These are phyloP conservation scores for Camellia oleifera DNA, from an alignment of 179 eudicot genomes.

Conservation along the genomic window DNA sequence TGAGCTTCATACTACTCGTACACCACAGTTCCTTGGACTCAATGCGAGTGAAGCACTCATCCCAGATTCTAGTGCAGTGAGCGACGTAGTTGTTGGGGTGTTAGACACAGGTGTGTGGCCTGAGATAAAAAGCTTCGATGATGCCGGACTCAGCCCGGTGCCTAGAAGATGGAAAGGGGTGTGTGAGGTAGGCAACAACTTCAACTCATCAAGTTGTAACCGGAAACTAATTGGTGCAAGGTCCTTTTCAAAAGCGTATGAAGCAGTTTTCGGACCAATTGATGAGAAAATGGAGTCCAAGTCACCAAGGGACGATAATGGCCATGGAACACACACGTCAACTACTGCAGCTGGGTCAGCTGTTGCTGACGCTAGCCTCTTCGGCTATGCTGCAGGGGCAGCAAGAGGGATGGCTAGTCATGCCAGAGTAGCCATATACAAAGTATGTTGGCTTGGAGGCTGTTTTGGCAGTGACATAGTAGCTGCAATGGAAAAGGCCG, in stretches of 20 bases:
- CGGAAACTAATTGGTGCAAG: slow-evolving; percentile 73
- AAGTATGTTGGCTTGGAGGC: slow-evolving; percentile 78
- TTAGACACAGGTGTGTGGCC: slow-evolving; percentile 89
- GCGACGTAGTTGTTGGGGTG: slow-evolving; percentile 61
- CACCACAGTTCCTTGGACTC: slow-evolving; percentile 77
- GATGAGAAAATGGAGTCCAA: slow-evolving; percentile 54
- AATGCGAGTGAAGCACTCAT: slow-evolving; percentile 21
- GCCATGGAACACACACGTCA: slow-evolving; percentile 82
- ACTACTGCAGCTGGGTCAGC: slow-evolving; percentile 73
- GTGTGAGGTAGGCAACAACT: slow-evolving; percentile 57
- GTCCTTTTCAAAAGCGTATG: slow-evolving; percentile 61
- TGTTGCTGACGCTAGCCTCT: slow-evolving; percentile 55
- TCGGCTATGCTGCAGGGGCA: slow-evolving; percentile 64
- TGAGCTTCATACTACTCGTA: slow-evolving; percentile 77
- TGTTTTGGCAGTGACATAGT: slow-evolving; percentile 64
- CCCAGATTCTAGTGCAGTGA: slow-evolving; percentile 34
- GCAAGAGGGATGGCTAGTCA: slow-evolving; percentile 77
- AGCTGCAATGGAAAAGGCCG: slow-evolving; percentile 76
- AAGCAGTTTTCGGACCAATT: slow-evolving; percentile 51
- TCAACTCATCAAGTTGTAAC: slow-evolving; percentile 54
- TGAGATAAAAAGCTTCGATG: slow-evolving; percentile 55
- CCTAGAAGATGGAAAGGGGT: slow-evolving; percentile 65
- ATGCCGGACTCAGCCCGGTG: slow-evolving; percentile 58
- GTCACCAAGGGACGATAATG: slow-evolving; percentile 81
- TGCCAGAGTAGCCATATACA: slow-evolving; percentile 66